Evolutionary conservation across 257 asterid genomes (phyloP).

Genomic region (Anisodus acutangulus): DNA sequence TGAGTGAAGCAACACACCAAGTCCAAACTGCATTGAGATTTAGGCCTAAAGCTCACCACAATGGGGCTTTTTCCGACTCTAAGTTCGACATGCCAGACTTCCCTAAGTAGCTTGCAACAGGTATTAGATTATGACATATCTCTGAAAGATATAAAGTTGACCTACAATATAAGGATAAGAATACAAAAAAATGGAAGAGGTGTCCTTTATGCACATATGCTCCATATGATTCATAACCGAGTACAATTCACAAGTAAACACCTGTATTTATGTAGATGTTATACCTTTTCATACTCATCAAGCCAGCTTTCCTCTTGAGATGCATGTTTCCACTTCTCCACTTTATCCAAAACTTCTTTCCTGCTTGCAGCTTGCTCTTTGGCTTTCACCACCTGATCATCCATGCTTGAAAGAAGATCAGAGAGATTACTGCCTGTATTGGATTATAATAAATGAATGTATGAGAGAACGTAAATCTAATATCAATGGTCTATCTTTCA

Average conservation of each 20-base stretch:
- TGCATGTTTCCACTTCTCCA: conserved; percentile 83
- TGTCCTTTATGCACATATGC: neutral
- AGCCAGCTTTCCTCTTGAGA: conserved; percentile 85
- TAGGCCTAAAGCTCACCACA: neutral
- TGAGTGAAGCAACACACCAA: conserved; percentile 13
- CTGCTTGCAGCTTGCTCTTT: conserved; percentile 77
- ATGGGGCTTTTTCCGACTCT: neutral
- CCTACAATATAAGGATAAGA: neutral
- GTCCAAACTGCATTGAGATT: conserved; percentile 2
- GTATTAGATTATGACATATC: neutral
- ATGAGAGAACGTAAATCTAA: neutral
- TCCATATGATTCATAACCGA: conserved; percentile 13
- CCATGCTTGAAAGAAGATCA: conserved; percentile 68
- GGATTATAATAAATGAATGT: conserved; percentile 25
- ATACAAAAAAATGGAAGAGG: neutral
- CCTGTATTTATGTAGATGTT: neutral
- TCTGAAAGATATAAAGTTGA: neutral
- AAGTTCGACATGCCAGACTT: conserved; percentile 16
- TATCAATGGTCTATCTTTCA: too few species aligned
- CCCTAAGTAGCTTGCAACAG: conserved; percentile 9
- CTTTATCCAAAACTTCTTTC: conserved; percentile 78
- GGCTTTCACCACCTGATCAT: conserved; percentile 66
- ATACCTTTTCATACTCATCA: conserved; percentile 84
- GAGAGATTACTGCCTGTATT: conserved; percentile 65
- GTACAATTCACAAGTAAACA: neutral